phyloP scores from a whole-genome alignment of 495 filamentous ascomycete species.

The Penicillium tannophilum region DNA sequence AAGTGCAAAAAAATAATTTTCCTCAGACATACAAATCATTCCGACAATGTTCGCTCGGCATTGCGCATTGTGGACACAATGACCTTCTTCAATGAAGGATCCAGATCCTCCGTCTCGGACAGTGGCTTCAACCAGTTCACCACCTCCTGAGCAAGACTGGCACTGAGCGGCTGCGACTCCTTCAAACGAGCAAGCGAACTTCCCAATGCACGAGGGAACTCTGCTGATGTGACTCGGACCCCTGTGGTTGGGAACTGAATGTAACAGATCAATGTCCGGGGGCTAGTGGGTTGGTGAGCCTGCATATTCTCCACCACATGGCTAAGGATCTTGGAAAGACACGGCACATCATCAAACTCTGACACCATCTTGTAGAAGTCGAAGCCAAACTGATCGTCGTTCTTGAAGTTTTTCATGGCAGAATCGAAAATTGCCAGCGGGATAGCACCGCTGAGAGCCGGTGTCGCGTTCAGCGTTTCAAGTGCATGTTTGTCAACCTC shows the following conservation, averaged over 20 bases:
- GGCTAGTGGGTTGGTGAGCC: conserved; percentile 56
- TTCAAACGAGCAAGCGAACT: conserved; percentile 63
- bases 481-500: conserved; percentile 53
- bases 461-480: conserved; percentile 70
- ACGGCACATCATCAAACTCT: conserved; percentile 63
- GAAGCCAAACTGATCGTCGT: conserved; percentile 61
- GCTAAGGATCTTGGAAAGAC: conserved; percentile 67
- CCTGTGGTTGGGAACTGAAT: conserved; percentile 71
- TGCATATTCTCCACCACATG: conserved; percentile 71
- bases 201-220: conserved; percentile 73
- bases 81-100: conserved; percentile 66
- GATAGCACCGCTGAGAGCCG: conserved; percentile 85
- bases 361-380: conserved; percentile 81
- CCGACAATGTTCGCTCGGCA: conserved; percentile 36
- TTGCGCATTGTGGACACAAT: conserved; percentile 57
- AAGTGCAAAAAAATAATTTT: conserved; percentile 16
- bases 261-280: conserved; percentile 65
- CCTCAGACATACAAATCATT: conserved; percentile 14
- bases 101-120: conserved; percentile 58
- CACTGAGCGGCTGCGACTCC: conserved; percentile 33
- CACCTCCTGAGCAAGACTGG: conserved; percentile 54
- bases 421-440: conserved; percentile 90
- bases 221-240: conserved; percentile 59
- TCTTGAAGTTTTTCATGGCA: conserved; percentile 74
- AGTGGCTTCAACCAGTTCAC: conserved; percentile 61